These are phyloP conservation scores for Heracleum sosnowskyi DNA, from an alignment of 129 eudicot species.

Conservation along the genomic window DNA sequence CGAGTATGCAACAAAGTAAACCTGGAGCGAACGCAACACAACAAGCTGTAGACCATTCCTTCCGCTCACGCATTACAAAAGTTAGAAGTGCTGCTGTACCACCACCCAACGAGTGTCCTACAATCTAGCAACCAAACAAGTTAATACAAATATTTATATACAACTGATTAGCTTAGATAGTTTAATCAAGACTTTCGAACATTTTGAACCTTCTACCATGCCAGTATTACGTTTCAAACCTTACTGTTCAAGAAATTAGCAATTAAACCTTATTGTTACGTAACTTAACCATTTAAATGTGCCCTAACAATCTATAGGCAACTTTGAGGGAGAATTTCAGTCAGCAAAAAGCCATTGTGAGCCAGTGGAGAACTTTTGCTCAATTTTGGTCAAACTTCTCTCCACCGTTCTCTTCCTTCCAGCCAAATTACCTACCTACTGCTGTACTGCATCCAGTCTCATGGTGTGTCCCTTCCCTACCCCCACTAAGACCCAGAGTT, in stretches of 20 bases:
- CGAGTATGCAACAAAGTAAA: slow-evolving; percentile 14
- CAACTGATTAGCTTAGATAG: background rate
- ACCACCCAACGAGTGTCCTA: slow-evolving; percentile 98
- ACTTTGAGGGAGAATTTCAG: background rate
- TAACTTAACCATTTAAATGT: background rate
- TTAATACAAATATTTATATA: background rate
- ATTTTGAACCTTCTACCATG: background rate
- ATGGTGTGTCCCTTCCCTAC: background rate
- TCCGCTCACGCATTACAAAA: slow-evolving; percentile 67
- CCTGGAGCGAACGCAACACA: slow-evolving; percentile 99
- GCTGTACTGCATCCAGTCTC: background rate
- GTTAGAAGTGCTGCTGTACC: slow-evolving; percentile 95
- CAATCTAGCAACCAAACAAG: slow-evolving; percentile 45
- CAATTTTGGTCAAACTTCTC: background rate
- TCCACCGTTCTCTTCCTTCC: background rate
- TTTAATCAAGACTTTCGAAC: background rate
- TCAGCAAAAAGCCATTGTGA: background rate
- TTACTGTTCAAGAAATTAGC: background rate
- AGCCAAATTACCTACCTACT: background rate
- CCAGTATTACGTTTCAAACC: background rate
- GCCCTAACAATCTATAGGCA: background rate
- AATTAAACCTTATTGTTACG: background rate
- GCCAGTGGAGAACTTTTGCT: background rate
- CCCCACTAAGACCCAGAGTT: background rate
- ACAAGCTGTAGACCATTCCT: slow-evolving; percentile 62